Evolutionary conservation across 2,329 filamentous ascomycete species (phyloP), one percentile per base, ranked within the genome.

Genomic region (Hypoxylon sp.): DNA sequence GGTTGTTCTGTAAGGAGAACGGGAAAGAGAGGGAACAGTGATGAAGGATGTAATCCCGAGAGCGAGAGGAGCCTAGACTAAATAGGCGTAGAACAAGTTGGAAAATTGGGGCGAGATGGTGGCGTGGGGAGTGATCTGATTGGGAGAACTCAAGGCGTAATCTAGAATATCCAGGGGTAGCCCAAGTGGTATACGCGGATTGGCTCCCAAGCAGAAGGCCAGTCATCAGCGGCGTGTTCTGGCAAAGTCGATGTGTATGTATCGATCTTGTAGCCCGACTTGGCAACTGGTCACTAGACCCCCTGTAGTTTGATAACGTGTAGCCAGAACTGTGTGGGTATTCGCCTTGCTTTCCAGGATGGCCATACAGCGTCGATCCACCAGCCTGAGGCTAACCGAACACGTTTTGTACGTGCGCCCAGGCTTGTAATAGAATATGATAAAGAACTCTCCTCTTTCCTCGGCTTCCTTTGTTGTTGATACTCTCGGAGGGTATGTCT

Each of bases 1-100:
- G 61, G 50, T 46, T 71, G 69, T 70, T 71, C 70, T 72, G 67
- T 62, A 70, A 43, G 21, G 57, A 71, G 71, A 72, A 71, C 70
- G 57, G 54, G 41, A 62, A 45, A 59, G 45, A 47, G 37, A 41
- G 55, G 54, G 46, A 70, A 61, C 46, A 53, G 53, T 58, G 54
- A 57, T 41, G 48, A 50, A n/a, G 65, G 52, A 64, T 30, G 60
- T 60, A 60, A 64, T 59, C 53, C 53, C 51, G 48, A 63, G 53
- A 62, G 59, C 30, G 64, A 65, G 62, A 65, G 57, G 61, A 48
- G 43, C 53, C 51, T 70, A 65, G 63, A 65, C 68, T 71, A 71
- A 70, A 71, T 71, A 71, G 63, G 65, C 61, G 61, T 69, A 65
- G 70, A 68, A 68, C 50, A 14, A 61, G 34, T 65, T 65, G 62